These are phyloP conservation scores for Rhizopus arrhizus DNA, from an alignment of 371 early-diverging fungal genomes.

Conservation along the genomic window DNA sequence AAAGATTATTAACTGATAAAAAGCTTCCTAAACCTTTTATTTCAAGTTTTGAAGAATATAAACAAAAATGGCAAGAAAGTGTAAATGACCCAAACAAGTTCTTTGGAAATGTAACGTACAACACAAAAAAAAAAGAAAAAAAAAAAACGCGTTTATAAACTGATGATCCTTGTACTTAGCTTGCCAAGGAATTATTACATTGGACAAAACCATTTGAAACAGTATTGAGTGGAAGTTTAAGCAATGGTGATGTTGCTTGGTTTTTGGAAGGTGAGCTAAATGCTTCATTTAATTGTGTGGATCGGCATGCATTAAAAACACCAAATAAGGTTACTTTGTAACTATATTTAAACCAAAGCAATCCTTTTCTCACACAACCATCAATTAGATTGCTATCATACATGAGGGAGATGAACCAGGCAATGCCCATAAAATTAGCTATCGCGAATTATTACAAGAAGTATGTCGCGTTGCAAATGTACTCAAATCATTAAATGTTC, in stretches of 20 bases:
- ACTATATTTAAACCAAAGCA: too few relatives aligned
- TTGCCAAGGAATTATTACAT: slow-evolving; percentile 68
- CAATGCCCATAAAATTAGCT: slow-evolving; percentile 75
- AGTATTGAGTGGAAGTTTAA: slow-evolving; percentile 63
- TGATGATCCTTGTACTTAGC: slow-evolving; percentile 44
- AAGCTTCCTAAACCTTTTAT: slow-evolving; percentile 68
- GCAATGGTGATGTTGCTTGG: slow-evolving; percentile 85
- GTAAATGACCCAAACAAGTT: slow-evolving; percentile 74
- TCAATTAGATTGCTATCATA: slow-evolving; percentile 78
- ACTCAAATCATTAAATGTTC: slow-evolving; percentile 74
- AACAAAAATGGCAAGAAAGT: slow-evolving; percentile 69
- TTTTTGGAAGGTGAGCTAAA: slow-evolving; percentile 93
- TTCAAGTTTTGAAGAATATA: slow-evolving; percentile 73
- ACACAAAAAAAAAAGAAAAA: slow-evolving; percentile 22
- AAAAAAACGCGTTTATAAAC: background rate
- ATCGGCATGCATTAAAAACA: slow-evolving; percentile 81
- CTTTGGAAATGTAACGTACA: slow-evolving; percentile 67
- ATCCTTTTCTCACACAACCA: too few relatives aligned
- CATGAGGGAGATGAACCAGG: slow-evolving; percentile 90
- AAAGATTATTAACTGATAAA: slow-evolving; percentile 50
- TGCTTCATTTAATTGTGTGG: slow-evolving; percentile 93
- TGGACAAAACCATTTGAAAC: slow-evolving; percentile 79
- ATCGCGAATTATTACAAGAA: slow-evolving; percentile 78
- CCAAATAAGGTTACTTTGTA: slow-evolving; percentile 66
- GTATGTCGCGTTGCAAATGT: slow-evolving; percentile 87